A percentile compares a stretch with the other conserved stretches of the same genome.
These are phyloP conservation scores for Macadamia integrifolia DNA, from an alignment of 164 flowering plant genomes.

Conservation along the genomic window DNA sequence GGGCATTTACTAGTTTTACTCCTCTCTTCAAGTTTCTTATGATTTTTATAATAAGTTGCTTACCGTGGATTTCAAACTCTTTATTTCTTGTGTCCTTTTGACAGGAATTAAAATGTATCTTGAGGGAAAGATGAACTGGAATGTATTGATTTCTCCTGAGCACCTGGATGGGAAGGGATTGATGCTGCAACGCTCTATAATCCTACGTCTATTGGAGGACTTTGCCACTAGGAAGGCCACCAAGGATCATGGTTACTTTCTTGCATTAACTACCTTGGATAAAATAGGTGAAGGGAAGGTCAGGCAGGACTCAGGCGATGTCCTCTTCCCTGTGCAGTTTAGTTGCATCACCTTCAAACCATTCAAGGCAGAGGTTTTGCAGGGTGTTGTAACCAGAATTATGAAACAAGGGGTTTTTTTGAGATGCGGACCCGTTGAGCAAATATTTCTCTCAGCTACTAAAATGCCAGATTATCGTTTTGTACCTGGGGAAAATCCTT, in stretches of 20 bases:
- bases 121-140: slow-evolving; percentile 18
- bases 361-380: slow-evolving; percentile 58
- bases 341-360: slow-evolving; percentile 62
- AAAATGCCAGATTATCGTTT: slow-evolving; percentile 56
- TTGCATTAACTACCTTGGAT: slow-evolving; percentile 53
- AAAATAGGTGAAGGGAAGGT: slow-evolving; percentile 60
- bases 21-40: too few species aligned
- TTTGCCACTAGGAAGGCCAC: slow-evolving; percentile 52
- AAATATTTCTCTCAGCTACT: slow-evolving; percentile 41
- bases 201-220: slow-evolving; percentile 50
- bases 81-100: too few species aligned
- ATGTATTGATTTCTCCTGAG: slow-evolving; percentile 25
- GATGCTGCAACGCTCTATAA: slow-evolving; percentile 49
- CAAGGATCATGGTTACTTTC: slow-evolving; percentile 56
- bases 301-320: slow-evolving; percentile 50
- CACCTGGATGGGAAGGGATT: slow-evolving; percentile 16
- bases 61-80: too few species aligned
- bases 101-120: slow-evolving; percentile 18
- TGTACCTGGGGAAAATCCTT: slow-evolving; percentile 61
- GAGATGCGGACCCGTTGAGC: slow-evolving; percentile 65
- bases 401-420: slow-evolving; percentile 69
- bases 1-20: too few species aligned
- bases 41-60: too few species aligned
- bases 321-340: slow-evolving; percentile 66
- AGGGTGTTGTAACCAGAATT: slow-evolving; percentile 51